Base-by-base conservation (phyloP, 2,329 filamentous ascomycete genomes). In the Penicillium sp. region DNA sequence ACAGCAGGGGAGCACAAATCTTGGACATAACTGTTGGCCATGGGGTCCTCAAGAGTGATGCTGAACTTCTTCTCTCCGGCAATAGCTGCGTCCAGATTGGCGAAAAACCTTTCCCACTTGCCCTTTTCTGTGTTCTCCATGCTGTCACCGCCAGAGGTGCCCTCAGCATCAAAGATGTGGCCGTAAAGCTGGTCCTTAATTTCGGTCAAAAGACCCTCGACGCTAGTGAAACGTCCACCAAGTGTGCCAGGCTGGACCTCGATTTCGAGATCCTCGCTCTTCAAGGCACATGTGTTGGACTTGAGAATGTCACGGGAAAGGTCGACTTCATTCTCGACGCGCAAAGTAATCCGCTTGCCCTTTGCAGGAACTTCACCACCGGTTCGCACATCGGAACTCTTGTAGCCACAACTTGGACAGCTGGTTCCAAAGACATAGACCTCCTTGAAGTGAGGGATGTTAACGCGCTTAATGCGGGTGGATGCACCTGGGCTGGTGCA, bases 381-480 rank as follows among this genome's bases (percentile, higher is more conserved):
- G 1, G 94, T 97, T 82, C 97, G 97, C 71, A 99, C 91, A 73
- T 99, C 94, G 75, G 96, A 97, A 65, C 89, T 94, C 59, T 91
- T 88, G 79, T 97, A 96, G 55, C 93, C 93, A 72, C 94, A 99
- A 73, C 45, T 33, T 5, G 53, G 88, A 76, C 94, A 99, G 26
- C 91, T 87, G 2, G 93, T 97, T 65, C 88, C 92, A 90, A 96
- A 97, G 66, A 99, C 82, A 40, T 97, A 87, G 3, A 99, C 94
- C 70, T 97, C 90, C 77, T 97, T 96, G 80, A 99, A 99, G 77
- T 96, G 89, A 1, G 94, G 50, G 94, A 59, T 44, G 40, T 46
- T 37, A 18, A 50, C 47, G 6, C 35, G 33, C 47, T 50, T 50
- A 14, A 50, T 40, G 22, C 29, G 27, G 22, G 45, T 46, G 29